Percentiles rank a stretch among this genome's conserved stretches.
Conservation (phyloP, 2,329 filamentous ascomycete genomes). For the Nectriaceae sp. region DNA sequence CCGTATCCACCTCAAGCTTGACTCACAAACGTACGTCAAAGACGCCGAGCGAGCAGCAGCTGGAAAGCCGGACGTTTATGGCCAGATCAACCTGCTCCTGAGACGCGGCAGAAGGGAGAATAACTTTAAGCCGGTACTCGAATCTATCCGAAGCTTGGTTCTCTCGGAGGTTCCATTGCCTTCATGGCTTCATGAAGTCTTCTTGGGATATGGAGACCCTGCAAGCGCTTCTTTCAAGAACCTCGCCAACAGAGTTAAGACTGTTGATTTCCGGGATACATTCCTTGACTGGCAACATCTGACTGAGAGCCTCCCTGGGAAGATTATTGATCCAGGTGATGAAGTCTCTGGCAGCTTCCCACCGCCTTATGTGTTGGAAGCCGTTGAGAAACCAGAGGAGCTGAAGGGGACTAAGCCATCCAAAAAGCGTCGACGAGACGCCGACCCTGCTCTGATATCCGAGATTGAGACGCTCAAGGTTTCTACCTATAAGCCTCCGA, state of each 20-base stretch:
- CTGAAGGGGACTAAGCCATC: slow-evolving; percentile 59
- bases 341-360: slow-evolving; percentile 73
- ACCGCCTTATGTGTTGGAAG: slow-evolving; percentile 85
- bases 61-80: slow-evolving; percentile 79
- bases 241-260: slow-evolving; percentile 74
- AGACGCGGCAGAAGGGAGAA: slow-evolving; percentile 87
- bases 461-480: slow-evolving; percentile 73
- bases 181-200: slow-evolving; percentile 93
- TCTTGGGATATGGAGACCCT: slow-evolving; percentile 95
- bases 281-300: slow-evolving; percentile 96
- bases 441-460: slow-evolving; percentile 64
- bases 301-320: slow-evolving; percentile 84
- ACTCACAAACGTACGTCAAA: slow-evolving; percentile 73
- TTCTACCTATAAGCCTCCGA: slow-evolving; percentile 86
- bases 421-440: slow-evolving; percentile 86
- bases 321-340: slow-evolving; percentile 77
- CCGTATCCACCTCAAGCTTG: slow-evolving; percentile 78
- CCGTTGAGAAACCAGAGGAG: slow-evolving; percentile 55
- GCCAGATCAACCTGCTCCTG: slow-evolving; percentile 81
- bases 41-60: slow-evolving; percentile 68
- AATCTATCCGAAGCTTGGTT: slow-evolving; percentile 85
- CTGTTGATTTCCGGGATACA: slow-evolving; percentile 88
- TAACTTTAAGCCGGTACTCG: slow-evolving; percentile 92
- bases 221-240: slow-evolving; percentile 84
- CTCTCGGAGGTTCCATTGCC: slow-evolving; percentile 84